Evolutionary conservation across 2,329 filamentous ascomycete genomes (phyloP).

Genomic region (Penicillium sp.): DNA sequence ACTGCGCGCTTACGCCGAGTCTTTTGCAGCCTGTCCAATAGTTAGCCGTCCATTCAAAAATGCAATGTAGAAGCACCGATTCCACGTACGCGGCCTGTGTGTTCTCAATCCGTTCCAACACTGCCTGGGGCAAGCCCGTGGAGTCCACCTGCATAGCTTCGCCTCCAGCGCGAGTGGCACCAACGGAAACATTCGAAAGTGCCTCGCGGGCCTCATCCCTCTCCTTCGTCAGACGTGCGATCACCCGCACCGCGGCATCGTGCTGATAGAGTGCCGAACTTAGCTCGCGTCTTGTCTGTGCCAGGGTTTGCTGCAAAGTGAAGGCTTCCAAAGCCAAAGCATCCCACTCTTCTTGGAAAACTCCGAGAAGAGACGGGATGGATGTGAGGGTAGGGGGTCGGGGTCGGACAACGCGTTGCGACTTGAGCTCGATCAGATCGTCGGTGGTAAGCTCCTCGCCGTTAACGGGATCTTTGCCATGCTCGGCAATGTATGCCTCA

Average conservation of each 20-base stretch:
- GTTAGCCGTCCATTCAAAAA: conserved; percentile 16
- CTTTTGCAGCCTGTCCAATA: conserved; percentile 67
- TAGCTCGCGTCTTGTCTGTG: conserved; percentile 88
- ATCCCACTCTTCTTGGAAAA: conserved; percentile 99
- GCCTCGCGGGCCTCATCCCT: conserved; percentile 89
- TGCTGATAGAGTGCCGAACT: conserved; percentile 94
- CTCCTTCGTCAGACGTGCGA: conserved; percentile 85
- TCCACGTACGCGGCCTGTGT: conserved; percentile 73
- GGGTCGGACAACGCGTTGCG: conserved; percentile 77
- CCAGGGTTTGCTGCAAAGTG: conserved; percentile 82
- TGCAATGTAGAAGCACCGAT: not conserved
- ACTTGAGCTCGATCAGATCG: conserved; percentile 85
- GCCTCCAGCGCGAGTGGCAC: conserved; percentile 55
- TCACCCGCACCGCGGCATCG: conserved; percentile 93
- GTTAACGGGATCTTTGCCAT: conserved; percentile 87
- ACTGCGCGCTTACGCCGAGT: conserved; percentile 85
- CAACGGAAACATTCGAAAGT: conserved; percentile 78
- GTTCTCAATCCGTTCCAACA: conserved; percentile 72
- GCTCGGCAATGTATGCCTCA: conserved; percentile 88
- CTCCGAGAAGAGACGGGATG: conserved; percentile 86
- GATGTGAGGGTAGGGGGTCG: conserved; percentile 92
- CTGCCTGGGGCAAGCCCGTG: conserved; percentile 68
- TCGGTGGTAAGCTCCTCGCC: conserved; percentile 79
- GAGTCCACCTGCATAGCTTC: conserved; percentile 94
- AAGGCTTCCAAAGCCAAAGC: conserved; percentile 87